A percentile compares a stretch with the other conserved stretches of the same genome.
Evolutionary conservation across 345 rosid genomes (phyloP).

Genomic region (Xanthoceras sorbifolium): DNA sequence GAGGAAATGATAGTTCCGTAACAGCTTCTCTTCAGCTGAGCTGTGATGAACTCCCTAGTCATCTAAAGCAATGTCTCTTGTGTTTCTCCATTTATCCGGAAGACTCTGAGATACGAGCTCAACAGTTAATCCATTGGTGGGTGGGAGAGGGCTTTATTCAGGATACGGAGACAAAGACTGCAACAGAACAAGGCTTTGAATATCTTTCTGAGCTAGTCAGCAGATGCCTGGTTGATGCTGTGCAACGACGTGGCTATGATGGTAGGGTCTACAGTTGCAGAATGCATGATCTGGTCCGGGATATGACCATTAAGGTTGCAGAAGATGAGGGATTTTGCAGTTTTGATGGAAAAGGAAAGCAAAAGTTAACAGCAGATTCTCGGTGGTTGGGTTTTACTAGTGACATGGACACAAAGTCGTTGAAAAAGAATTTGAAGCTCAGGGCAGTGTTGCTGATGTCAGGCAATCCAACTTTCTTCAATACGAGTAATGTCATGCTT

Average conservation of each 20-base stretch:
- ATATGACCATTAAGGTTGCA: slow-evolving; percentile 14
- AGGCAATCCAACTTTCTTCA: slow-evolving; percentile 10
- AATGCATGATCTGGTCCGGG: slow-evolving; percentile 20
- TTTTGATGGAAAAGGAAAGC: slow-evolving; percentile 30
- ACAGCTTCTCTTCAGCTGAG: slow-evolving; percentile 34
- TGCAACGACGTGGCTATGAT: slow-evolving; percentile 27
- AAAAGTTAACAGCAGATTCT: slow-evolving; percentile 11
- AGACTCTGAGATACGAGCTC: slow-evolving; percentile 31
- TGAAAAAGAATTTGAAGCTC: slow-evolving; percentile 21
- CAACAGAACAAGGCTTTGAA: slow-evolving; percentile 30
- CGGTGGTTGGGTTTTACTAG: slow-evolving; percentile 27
- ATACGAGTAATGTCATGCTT: background rate
- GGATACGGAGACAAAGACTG: slow-evolving; percentile 9
- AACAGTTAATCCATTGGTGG: slow-evolving; percentile 39
- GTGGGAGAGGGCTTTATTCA: slow-evolving; percentile 32
- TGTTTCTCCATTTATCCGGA: slow-evolving; percentile 40
- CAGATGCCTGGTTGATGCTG: slow-evolving; percentile 36
- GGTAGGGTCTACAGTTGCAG: slow-evolving; percentile 33
- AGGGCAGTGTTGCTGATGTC: slow-evolving; percentile 27
- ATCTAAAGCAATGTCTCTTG: slow-evolving; percentile 27
- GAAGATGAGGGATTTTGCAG: slow-evolving; percentile 33
- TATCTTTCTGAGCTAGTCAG: slow-evolving; percentile 27
- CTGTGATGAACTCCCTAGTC: slow-evolving; percentile 32
- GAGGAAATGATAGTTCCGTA: slow-evolving; percentile 21
- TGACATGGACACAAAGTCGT: slow-evolving; percentile 16